Percentiles rank a stretch among this genome's conserved stretches.
Evolutionary conservation across 2,329 filamentous ascomycete genomes (phyloP).

Genomic region (Botrytis tulipae): DNA sequence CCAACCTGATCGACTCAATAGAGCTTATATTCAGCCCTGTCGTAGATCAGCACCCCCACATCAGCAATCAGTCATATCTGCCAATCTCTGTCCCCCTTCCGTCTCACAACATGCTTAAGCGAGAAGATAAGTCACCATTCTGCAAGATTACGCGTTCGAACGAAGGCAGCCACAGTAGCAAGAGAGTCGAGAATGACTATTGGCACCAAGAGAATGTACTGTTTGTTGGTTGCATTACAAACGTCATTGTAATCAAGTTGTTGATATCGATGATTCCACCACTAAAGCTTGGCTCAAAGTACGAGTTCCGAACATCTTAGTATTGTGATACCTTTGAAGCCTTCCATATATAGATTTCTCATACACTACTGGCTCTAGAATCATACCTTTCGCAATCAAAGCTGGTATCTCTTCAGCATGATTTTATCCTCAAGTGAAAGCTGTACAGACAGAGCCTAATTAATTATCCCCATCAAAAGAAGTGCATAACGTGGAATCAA

Average conservation of each 20-base stretch:
- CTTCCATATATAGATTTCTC: not conserved
- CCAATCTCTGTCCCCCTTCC: not conserved
- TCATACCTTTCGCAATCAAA: not conserved
- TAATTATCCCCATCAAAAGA: not conserved
- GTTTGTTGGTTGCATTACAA: not conserved
- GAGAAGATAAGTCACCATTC: not conserved
- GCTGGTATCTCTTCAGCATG: not conserved
- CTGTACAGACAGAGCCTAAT: not conserved
- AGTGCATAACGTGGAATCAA: not conserved
- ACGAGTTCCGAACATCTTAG: not conserved
- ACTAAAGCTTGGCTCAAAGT: not conserved
- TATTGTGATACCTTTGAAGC: not conserved
- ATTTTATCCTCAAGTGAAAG: not conserved
- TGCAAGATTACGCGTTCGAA: conserved; percentile 17
- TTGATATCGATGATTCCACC: not conserved
- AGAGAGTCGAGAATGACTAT: not conserved
- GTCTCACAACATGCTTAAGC: conserved; percentile 6
- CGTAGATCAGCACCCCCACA: conserved; percentile 7
- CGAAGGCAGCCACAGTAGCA: conserved; percentile 1
- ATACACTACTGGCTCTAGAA: not conserved
- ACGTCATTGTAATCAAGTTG: not conserved
- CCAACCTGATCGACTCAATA: not conserved
- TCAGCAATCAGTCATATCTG: not conserved
- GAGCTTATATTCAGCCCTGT: not conserved
- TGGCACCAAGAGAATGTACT: conserved; percentile 9